phyloP scores from a whole-genome alignment of 192 early-diverging fungal genomes.

The Entophlyctis helioformis region DNA sequence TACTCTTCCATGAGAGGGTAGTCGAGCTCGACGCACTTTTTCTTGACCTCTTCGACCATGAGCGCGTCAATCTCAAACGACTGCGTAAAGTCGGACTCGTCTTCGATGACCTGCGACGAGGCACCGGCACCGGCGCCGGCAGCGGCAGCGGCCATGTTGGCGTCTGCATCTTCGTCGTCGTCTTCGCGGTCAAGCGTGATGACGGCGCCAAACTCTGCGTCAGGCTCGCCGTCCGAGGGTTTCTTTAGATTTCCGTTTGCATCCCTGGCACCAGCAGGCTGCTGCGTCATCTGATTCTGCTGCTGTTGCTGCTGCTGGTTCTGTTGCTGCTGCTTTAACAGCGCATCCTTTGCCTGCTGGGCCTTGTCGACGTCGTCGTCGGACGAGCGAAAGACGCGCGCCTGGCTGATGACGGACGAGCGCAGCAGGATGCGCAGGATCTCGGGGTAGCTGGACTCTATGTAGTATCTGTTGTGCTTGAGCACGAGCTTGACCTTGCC shows the following conservation, averaged over 20 bases:
- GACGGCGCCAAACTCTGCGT: conserved; percentile 36
- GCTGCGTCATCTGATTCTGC: no score
- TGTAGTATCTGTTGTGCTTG: conserved; percentile 90
- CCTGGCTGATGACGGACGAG: conserved; percentile 59
- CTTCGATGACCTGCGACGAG: not conserved
- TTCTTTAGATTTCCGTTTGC: not conserved
- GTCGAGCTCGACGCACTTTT: conserved; percentile 84
- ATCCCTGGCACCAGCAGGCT: not conserved
- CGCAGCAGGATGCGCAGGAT: conserved; percentile 72
- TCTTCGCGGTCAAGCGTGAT: conserved; percentile 41
- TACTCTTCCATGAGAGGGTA: conserved; percentile 95
- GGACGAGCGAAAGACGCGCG: conserved; percentile 49
- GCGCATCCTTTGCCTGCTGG: no score
- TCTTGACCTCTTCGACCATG: conserved; percentile 62
- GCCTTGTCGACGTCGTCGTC: conserved; percentile 3
- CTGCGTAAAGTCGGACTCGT: conserved; percentile 36
- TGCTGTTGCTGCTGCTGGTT: no score
- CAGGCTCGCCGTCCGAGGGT: conserved; percentile 6
- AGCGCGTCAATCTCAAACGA: conserved; percentile 33
- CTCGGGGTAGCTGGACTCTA: conserved; percentile 87
- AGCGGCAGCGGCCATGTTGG: conserved; percentile 9
- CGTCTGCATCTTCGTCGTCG: conserved; percentile 42
- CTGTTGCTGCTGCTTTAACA: no score
- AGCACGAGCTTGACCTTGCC: conserved; percentile 96
- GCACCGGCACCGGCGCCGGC: conserved; percentile 1